Conservation (phyloP, 2,329 filamentous ascomycete genomes). For the Cordyceps javanica region DNA sequence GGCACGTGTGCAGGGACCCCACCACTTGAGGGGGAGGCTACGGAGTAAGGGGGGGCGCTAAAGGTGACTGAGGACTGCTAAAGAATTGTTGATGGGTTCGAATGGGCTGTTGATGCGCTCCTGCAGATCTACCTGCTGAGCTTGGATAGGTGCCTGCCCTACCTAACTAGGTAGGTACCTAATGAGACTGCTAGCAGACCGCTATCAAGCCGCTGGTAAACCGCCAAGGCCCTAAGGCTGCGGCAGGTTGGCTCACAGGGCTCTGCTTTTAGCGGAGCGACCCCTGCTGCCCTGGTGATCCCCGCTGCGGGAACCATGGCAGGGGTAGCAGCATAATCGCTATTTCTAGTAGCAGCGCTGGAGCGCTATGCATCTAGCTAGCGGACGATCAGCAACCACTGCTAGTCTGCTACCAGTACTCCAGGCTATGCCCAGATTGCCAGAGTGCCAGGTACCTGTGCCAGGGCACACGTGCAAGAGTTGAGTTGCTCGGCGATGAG, state of each 20-base stretch:
- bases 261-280: background rate
- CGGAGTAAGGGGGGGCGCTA: background rate
- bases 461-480: too few species aligned
- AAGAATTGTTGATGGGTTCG: background rate
- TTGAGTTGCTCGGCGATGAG: too few species aligned
- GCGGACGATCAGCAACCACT: background rate
- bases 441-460: too few species aligned
- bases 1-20: slow-evolving; percentile 2
- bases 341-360: too few species aligned
- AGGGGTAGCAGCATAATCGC: background rate
- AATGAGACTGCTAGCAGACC: background rate
- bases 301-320: background rate
- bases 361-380: background rate
- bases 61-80: background rate
- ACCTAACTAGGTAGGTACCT: too few species aligned
- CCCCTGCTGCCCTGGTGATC: background rate
- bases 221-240: too few species aligned
- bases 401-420: too few species aligned
- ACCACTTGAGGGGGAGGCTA: background rate
- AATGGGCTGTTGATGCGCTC: too few species aligned
- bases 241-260: background rate
- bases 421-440: too few species aligned
- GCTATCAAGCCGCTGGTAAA: background rate
- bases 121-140: too few species aligned
- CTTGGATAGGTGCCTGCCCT: too few species aligned